Base-by-base conservation (phyloP, 2,329 filamentous ascomycete species). In the Nemania sp. region DNA sequence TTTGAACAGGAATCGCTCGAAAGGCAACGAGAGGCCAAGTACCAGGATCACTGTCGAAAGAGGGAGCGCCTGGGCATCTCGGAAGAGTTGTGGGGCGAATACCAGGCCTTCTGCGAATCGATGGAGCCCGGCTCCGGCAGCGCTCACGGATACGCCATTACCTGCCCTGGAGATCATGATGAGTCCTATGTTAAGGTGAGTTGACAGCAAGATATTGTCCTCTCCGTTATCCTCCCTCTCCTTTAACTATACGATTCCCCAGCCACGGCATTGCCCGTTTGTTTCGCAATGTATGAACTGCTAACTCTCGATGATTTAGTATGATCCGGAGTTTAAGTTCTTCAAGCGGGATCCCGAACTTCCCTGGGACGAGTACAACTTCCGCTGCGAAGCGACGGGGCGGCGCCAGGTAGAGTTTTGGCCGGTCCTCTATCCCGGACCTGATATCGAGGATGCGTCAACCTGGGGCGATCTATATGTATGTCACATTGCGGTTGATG, bases 381-480 rank as follows among this genome's bases (percentile, higher is more conserved):
- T 29, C 25, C 25, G 25, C 25, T 29, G 25, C 25, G 25, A 29
- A 29, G 25, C 25, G 25, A 7, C 25, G 25, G 25, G 7, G 25
- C 7, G 4, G 7, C 7, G 7, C 25, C 4, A 4, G 25, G 25
- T 29, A 20, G 47, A 46, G 21, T 51, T 46, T n/a, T 46, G 47
- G 39, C 39, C 47, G 4, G 29, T 57, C 13, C 5, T 12, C 35
- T 25, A 46, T 46, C 47, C 35, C 15, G 15, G 35, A 5, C 5
- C 35, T n/a, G 35, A 39, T 39, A 29, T 37, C 34, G 18, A 55
- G 5, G 43, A 48, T 25, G 32, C 34, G 3, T 9, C 53, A 21
- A 45, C 21, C 20, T 58, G 56, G 56, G 48, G 56, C 3, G 47
- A 59, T 48, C 25, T 29, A 45, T 55, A 60, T 40, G 39, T 60